Base-by-base conservation (phyloP, 1,284 basidiomycete species). In the Malassezia sp. region DNA sequence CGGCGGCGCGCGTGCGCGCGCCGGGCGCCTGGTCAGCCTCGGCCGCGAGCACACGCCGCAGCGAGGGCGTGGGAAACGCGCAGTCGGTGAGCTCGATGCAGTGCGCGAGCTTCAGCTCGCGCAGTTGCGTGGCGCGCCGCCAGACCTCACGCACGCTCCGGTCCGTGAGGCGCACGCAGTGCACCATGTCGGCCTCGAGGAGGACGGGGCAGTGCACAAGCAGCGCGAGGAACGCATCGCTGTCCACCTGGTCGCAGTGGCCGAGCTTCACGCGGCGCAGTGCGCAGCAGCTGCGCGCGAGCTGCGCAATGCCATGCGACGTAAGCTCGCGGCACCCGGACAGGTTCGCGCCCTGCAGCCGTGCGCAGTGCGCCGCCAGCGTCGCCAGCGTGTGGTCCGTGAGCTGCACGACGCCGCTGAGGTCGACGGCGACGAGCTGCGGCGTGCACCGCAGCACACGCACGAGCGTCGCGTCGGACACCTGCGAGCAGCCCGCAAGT, bases 341-440 rank as follows among this genome's bases (percentile, higher is more conserved):
- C 33, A 97, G 74, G 70, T 96, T 97, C 70, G 96, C 81, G 29
- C 91, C 93, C 68, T 96, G 93, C 12, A 96, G 72, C 49, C 81
- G 80, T 52, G 75, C 78, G 40, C 85, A 85, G 24, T 78, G 77
- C 8, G 45, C 34, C 3, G 61, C 63, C 9, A 70, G 52, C 2
- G 54, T 56, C 24, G 54, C 27, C 7, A 70, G 36, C 1, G 63
- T 61, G 3, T 32, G 45, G 42, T 68, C 63, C 4, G 60, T 56
- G 26, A 73, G 52, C 38, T 72, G 63, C 29, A 57, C 60, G 6
- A 73, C 67, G 30, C 73, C 42, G 2, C 81, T 85, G 47, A 96
- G 76, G 73, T 99, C 91, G 57, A 95, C 76, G 15, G 90, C 85
- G 43, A 93, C 81, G 26, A 97, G 76, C 52, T 83, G 81, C 9